These are phyloP conservation scores for Scytalidium sp. DNA, from an alignment of 2,329 filamentous ascomycete species.

Conservation along the genomic window DNA sequence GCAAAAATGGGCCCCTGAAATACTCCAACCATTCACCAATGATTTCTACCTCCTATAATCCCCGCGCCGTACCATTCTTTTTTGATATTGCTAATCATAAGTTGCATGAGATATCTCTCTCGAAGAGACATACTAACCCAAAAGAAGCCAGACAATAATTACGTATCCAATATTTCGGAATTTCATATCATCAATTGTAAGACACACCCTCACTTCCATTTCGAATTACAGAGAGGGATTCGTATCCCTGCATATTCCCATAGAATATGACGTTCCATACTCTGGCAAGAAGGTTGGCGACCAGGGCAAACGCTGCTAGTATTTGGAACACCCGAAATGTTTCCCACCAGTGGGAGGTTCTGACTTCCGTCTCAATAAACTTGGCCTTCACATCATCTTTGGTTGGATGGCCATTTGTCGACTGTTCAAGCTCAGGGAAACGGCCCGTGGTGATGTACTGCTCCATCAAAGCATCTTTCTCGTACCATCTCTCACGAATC, in stretches of 20 bases:
- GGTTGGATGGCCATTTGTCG: conserved; percentile 9
- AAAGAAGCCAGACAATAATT: not conserved
- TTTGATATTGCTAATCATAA: too few relatives aligned
- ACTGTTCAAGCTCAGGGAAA: conserved; percentile 55
- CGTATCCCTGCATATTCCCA: conserved; percentile 7
- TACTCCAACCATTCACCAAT: not conserved
- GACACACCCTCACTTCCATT: too few relatives aligned
- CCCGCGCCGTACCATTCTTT: not conserved
- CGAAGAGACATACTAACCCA: not conserved
- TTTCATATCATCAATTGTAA: not conserved
- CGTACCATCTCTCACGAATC: conserved; percentile 83
- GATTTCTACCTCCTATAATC: not conserved
- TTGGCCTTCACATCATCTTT: conserved; percentile 13
- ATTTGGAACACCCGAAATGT: conserved; percentile 28
- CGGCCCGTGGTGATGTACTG: conserved; percentile 73
- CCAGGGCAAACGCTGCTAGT: conserved; percentile 21
- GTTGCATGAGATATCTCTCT: not conserved
- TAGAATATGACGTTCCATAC: conserved; percentile 17
- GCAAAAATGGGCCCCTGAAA: not conserved
- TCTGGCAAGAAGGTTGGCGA: conserved; percentile 20
- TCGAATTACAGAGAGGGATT: not conserved
- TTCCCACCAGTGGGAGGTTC: conserved; percentile 26
- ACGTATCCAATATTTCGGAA: not conserved
- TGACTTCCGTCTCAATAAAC: conserved; percentile 30
- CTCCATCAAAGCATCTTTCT: conserved; percentile 88